These are phyloP conservation scores for Lachancea waltii DNA, from an alignment of 805 yeast genomes.

Conservation along the genomic window DNA sequence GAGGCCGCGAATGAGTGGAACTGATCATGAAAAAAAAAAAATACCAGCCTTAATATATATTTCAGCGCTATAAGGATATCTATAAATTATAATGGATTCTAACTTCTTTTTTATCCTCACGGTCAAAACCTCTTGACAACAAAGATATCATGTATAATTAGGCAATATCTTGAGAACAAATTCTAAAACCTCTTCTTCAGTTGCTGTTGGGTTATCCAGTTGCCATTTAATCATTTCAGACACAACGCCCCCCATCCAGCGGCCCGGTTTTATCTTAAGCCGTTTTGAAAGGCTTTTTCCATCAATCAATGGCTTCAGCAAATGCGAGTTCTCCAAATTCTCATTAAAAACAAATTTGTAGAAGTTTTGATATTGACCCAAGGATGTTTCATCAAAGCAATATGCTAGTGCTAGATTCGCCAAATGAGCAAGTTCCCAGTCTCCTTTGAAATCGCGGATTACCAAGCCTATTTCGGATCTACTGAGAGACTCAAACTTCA, in stretches of 20 bases:
- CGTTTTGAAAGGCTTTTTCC: conserved; percentile 59
- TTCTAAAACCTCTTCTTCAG: conserved; percentile 49
- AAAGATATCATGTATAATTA: conserved; percentile 10
- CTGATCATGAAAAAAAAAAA: neutral
- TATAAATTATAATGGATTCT: conserved; percentile 5
- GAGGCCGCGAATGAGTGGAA: conserved; percentile 2
- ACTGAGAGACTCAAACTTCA: conserved; percentile 26
- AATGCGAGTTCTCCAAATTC: conserved; percentile 27
- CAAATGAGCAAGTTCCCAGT: conserved; percentile 43
- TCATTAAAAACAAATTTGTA: conserved; percentile 22
- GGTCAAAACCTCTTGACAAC: neutral
- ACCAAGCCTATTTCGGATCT: conserved; percentile 58
- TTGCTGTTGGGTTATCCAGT: conserved; percentile 57
- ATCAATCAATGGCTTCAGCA: conserved; percentile 60
- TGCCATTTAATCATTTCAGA: conserved; percentile 66
- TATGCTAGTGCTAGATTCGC: conserved; percentile 25
- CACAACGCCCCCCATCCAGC: conserved; percentile 66
- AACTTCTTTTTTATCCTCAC: conserved; percentile 1
- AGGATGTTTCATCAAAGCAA: conserved; percentile 14
- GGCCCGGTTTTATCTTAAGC: conserved; percentile 66
- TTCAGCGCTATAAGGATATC: conserved; percentile 1
- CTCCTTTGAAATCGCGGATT: conserved; percentile 47
- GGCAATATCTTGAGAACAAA: conserved; percentile 29
- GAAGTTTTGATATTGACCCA: conserved; percentile 32
- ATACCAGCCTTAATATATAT: neutral